Evolutionary conservation across 495 filamentous ascomycete species (phyloP).

Genomic region (Aspergillus bridgeri): DNA sequence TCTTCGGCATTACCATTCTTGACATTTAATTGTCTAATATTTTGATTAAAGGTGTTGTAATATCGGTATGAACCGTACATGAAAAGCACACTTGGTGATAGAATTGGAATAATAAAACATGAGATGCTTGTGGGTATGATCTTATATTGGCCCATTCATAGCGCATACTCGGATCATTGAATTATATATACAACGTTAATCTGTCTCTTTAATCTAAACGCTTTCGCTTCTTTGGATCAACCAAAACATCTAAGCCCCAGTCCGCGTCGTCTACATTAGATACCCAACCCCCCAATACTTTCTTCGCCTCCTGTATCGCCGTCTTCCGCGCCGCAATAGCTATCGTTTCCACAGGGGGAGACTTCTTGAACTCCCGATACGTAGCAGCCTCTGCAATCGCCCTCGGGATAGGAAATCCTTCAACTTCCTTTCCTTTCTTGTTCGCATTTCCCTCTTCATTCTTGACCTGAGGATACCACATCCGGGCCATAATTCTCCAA

Average conservation of each 20-base stretch:
- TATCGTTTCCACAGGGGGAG: neutral
- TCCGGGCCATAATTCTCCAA: constrained; percentile 18
- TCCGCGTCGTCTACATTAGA: constrained; percentile 38
- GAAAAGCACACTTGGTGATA: neutral
- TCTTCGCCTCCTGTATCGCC: constrained; percentile 34
- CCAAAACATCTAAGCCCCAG: constrained; percentile 38
- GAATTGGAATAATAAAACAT: neutral
- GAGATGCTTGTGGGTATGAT: too few species aligned
- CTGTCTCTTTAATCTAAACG: constrained; percentile 10
- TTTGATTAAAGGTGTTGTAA: neutral
- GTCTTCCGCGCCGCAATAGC: constrained; percentile 21
- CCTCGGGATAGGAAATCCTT: neutral
- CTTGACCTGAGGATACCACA: neutral
- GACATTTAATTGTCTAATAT: neutral
- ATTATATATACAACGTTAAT: neutral
- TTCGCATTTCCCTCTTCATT: neutral
- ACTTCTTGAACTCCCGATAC: constrained; percentile 35
- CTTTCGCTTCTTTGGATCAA: constrained; percentile 37
- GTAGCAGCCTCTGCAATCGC: constrained; percentile 17
- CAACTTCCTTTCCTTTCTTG: neutral
- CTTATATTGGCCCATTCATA: neutral
- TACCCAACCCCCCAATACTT: constrained; percentile 36
- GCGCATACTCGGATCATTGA: neutral
- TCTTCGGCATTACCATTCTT: neutral
- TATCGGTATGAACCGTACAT: neutral